These are phyloP conservation scores for Bassia scoparia DNA, from an alignment of 148 eudicot species.

Conservation along the genomic window DNA sequence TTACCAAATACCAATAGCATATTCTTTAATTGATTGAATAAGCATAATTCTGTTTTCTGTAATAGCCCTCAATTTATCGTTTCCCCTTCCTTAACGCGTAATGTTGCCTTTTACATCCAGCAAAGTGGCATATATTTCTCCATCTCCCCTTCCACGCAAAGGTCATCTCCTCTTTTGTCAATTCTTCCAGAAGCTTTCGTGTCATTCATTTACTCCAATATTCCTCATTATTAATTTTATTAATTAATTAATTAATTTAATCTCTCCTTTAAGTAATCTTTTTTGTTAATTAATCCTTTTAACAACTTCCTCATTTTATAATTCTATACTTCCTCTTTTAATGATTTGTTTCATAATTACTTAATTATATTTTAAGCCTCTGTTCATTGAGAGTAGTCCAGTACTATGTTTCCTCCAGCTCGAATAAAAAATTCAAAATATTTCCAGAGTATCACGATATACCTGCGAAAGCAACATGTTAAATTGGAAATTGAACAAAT, in stretches of 20 bases:
- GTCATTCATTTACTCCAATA: background rate
- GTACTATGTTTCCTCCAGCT: slow-evolving; percentile 1
- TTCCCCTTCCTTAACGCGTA: slow-evolving; percentile 14
- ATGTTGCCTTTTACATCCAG: background rate
- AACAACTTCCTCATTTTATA: too few relatives aligned
- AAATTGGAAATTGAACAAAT: background rate
- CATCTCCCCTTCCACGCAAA: slow-evolving; percentile 15
- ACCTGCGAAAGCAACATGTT: background rate
- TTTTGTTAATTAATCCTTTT: too few relatives aligned
- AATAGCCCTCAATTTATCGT: background rate
- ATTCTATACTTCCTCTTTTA: background rate
- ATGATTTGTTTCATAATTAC: too few relatives aligned
- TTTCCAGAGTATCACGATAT: background rate
- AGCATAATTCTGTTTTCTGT: background rate
- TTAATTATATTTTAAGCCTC: background rate
- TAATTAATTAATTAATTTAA: background rate
- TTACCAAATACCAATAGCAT: background rate
- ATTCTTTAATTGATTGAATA: background rate
- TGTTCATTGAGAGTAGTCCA: background rate
- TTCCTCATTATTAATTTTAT: background rate
- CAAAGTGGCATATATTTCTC: background rate
- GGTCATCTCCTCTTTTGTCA: background rate
- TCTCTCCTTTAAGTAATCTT: background rate
- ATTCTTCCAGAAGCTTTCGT: background rate
- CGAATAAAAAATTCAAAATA: background rate